These are phyloP conservation scores for Elongisporangium prolatum DNA, from an alignment of 352 stramenopile genomes.

Conservation along the genomic window DNA sequence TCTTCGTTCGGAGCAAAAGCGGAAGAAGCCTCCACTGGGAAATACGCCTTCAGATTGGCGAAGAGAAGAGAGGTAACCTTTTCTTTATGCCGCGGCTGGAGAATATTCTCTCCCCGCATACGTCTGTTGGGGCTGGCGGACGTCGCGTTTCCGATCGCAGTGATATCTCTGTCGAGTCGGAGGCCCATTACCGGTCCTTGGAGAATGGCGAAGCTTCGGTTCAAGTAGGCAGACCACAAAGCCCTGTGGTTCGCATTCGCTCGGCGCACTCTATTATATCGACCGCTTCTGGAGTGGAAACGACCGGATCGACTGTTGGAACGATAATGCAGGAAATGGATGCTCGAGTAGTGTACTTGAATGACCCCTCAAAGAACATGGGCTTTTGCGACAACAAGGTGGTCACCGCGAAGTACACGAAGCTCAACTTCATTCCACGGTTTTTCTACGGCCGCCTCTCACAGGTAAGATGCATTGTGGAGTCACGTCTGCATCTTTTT, in stretches of 20 bases:
- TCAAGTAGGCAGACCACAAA: not conserved
- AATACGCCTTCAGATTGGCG: not conserved
- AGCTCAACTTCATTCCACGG: constrained; percentile 77
- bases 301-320: not conserved
- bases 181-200: constrained; percentile 17
- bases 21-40: not conserved
- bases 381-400: constrained; percentile 82
- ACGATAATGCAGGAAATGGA: not conserved
- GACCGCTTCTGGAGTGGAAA: not conserved
- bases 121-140: not conserved
- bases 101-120: not conserved
- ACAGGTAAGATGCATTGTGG: constrained; percentile 27
- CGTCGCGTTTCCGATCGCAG: constrained; percentile 2
- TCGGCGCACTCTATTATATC: not conserved
- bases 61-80: not conserved
- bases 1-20: not conserved
- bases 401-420: constrained; percentile 85
- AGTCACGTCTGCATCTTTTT: no score
- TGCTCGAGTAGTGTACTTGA: constrained; percentile 64
- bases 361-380: constrained; percentile 51
- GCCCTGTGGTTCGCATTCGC: not conserved
- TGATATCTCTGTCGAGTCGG: constrained; percentile 21
- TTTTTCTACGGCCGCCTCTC: constrained; percentile 84
- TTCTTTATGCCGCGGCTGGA: not conserved
- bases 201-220: constrained; percentile 10